Percentiles rank a stretch among this genome's conserved stretches.
phyloP scores from a whole-genome alignment of 352 stramenopile genomes.

The Hyaloperonospora arabidopsidis region DNA sequence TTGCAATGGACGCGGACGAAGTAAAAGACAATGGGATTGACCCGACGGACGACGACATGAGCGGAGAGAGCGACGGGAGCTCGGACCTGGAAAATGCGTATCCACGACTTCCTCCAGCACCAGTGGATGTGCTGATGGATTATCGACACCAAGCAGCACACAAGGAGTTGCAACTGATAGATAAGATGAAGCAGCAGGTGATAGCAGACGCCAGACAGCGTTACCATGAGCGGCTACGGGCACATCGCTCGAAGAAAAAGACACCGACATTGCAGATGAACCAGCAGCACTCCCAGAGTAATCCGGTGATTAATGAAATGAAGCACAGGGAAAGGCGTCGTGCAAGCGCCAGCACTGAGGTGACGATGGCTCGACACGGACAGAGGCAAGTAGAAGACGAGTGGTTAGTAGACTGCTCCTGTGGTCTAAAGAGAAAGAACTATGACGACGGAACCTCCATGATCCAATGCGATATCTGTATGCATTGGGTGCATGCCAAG shows the following conservation, averaged over 20 bases:
- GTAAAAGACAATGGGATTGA: constrained; percentile 41
- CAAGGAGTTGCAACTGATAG: constrained; percentile 48
- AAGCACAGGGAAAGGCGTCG: constrained; percentile 8
- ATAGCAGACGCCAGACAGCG: constrained; percentile 30
- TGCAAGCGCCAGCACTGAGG: constrained; percentile 12
- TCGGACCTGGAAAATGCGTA: constrained; percentile 61
- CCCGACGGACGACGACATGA: constrained; percentile 31
- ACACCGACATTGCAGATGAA: constrained; percentile 24
- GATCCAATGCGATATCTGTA: constrained; percentile 56
- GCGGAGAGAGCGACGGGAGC: constrained; percentile 45
- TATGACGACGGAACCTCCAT: constrained; percentile 56
- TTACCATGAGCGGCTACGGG: constrained; percentile 32
- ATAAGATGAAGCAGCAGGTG: constrained; percentile 30
- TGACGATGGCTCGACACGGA: constrained; percentile 2
- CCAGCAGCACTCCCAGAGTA: constrained; percentile 24
- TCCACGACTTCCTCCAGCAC: constrained; percentile 40
- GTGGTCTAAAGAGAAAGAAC: constrained; percentile 41
- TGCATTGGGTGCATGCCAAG: constrained; percentile 51
- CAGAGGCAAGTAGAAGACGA: constrained; percentile 25
- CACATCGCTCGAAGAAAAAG: constrained; percentile 28
- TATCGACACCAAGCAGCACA: constrained; percentile 43
- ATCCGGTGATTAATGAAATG: constrained; percentile 15
- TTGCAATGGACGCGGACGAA: constrained; percentile 44
- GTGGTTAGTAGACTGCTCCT: constrained; percentile 56
- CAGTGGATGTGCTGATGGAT: constrained; percentile 51